A percentile compares a stretch with the other conserved stretches of the same genome.
These are phyloP conservation scores for Epichloe aotearoae DNA, from an alignment of 2,329 filamentous ascomycete genomes.

Conservation along the genomic window DNA sequence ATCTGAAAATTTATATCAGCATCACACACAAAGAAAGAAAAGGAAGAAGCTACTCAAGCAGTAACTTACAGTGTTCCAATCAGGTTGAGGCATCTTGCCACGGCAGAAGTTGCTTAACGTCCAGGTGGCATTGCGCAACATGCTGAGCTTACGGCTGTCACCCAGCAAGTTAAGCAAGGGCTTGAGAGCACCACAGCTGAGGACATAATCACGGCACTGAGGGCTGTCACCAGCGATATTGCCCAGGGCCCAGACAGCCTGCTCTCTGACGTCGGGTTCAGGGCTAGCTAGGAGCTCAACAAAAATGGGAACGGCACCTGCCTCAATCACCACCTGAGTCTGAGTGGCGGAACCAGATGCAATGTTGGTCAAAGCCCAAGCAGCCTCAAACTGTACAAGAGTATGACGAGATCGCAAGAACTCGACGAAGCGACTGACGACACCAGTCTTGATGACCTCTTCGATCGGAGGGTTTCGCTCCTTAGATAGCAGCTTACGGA, in stretches of 20 bases:
- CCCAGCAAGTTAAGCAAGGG: constrained; percentile 81
- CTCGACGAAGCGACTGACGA: constrained; percentile 93
- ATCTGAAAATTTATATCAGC: constrained; percentile 44
- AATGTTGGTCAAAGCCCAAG: constrained; percentile 98
- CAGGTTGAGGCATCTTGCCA: constrained; percentile 96
- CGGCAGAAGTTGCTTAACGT: constrained; percentile 99
- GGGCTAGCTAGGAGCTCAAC: constrained; percentile 91
- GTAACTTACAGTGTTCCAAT: constrained; percentile 77
- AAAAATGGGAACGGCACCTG: constrained; percentile 95
- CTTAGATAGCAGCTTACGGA: constrained; percentile 94
- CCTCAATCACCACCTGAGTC: constrained; percentile 97
- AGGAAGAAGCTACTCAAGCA: too few species aligned
- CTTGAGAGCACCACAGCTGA: constrained; percentile 80
- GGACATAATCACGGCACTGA: constrained; percentile 90
- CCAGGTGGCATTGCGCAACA: constrained; percentile 98
- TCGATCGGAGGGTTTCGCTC: constrained; percentile 98
- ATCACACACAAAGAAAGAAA: background rate
- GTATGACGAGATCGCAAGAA: constrained; percentile 97
- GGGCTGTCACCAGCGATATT: constrained; percentile 99
- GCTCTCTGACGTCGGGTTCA: constrained; percentile 94
- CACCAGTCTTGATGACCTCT: constrained; percentile 97
- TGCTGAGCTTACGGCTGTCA: constrained; percentile 97
- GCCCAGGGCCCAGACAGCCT: constrained; percentile 95
- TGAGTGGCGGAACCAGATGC: constrained; percentile 93
- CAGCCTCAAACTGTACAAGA: constrained; percentile 95